Evolutionary conservation across 208 protist species (phyloP), one percentile per base, ranked within the genome.

Genomic region (Trypanosoma theileri): DNA sequence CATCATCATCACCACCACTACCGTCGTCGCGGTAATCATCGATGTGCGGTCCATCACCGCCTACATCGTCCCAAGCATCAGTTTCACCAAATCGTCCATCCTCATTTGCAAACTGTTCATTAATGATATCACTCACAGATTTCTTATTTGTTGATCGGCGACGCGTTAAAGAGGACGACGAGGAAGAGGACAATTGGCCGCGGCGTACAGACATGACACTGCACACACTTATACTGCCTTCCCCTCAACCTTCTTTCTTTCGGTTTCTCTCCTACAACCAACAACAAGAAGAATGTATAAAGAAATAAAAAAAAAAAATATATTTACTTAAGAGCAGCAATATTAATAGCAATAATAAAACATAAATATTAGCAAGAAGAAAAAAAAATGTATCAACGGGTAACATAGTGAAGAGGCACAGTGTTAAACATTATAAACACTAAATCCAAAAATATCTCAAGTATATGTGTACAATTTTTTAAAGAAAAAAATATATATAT

Each of bases 91-190:
- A 14, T 17, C 19, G 42, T 8, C 40, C 58, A 51, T 26, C 42
- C 50, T 1, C 28, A 11, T 17, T 17, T 54, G 77, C 71, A 28
- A 94, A 68, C 58, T 90, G 78, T 44, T 88, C 89, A 69, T 91
- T 91, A 44, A 92, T 74, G 12, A 84, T 65, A 16, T 94, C 85
- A 7, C 86, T 78, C 24, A 88, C 57, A 0, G 84, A 81, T 79
- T 80, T 91, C 45, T 74, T 80, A 71, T 79, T 82, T 51, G 82
- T 77, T 24, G 35, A 54, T n/a, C 40, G 28, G 28, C 28, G 28
- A 35, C 28, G 28, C 28, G 6, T 35, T 1, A 35, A 35, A 1
- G 28, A 35, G 28, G 28, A 35, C 4, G 28, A 42, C 28, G 41
- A 56, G 1, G 41, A 1, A 13, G 45, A 64, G 6, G 54, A 17